Conservation (phyloP, 2,329 filamentous ascomycete species). For the Fusarium sp. region DNA sequence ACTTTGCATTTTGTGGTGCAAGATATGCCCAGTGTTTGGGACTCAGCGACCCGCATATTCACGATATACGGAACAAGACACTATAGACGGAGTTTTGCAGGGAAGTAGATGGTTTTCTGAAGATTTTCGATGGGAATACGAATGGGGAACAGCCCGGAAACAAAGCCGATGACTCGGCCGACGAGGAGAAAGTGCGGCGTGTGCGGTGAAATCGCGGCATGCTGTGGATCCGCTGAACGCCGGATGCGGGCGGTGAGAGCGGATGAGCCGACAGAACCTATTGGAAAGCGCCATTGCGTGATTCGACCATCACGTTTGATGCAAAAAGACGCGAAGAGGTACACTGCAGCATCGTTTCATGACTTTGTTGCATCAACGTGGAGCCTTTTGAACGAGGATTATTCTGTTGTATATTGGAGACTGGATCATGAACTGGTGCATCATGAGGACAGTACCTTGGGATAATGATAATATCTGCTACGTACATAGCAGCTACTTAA, state of each 20-base stretch:
- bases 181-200: conserved; percentile 37
- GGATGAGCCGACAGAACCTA: conserved; percentile 30
- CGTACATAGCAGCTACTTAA: conserved; percentile 7
- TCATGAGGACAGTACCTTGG: conserved; percentile 12
- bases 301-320: conserved; percentile 34
- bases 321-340: conserved; percentile 24
- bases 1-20: conserved; percentile 16
- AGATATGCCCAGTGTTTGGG: conserved; percentile 6
- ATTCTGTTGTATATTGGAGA: conserved; percentile 20
- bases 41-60: conserved; percentile 23
- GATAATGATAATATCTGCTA: conserved; percentile 36
- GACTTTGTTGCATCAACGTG: conserved; percentile 8
- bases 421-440: conserved; percentile 22
- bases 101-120: conserved; percentile 8
- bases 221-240: conserved; percentile 18
- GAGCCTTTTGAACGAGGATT: conserved; percentile 1
- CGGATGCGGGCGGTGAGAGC: conserved; percentile 25
- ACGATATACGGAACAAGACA: conserved; percentile 17
- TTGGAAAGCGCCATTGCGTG: conserved; percentile 40
- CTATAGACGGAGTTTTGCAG: conserved; percentile 31
- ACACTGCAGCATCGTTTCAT: conserved; percentile 17
- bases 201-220: conserved; percentile 43
- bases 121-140: conserved; percentile 13
- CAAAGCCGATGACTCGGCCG: conserved; percentile 31
- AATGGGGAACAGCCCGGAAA: conserved; percentile 29